phyloP scores from a whole-genome alignment of 2,329 filamentous ascomycete species.

The Fusarium burgessii region DNA sequence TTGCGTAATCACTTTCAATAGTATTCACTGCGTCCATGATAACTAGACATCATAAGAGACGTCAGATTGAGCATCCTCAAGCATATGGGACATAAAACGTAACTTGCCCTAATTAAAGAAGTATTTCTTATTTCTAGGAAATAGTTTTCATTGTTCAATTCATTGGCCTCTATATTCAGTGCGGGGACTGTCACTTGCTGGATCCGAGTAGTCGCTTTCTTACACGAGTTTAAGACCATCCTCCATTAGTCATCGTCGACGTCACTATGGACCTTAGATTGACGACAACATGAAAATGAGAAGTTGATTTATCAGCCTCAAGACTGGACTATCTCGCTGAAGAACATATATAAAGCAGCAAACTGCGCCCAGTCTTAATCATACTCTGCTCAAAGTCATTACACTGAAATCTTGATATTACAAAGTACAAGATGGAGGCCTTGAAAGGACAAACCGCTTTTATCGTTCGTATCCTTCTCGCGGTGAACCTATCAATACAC shows the following conservation, averaged over 20 bases:
- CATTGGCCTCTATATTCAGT: no score
- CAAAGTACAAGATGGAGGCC: neutral
- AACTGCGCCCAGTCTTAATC: fast-evolving
- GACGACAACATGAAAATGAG: fast-evolving
- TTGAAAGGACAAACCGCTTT: neutral
- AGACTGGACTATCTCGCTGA: fast-evolving
- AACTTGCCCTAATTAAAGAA: no score
- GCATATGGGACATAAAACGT: no score
- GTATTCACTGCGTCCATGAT: no score
- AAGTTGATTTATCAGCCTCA: neutral
- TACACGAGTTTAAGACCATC: neutral
- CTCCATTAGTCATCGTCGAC: neutral
- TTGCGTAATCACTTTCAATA: no score
- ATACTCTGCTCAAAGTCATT: fast-evolving
- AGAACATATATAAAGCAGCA: neutral
- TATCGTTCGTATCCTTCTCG: no score
- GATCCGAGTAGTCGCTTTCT: neutral
- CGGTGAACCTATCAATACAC: fast-evolving
- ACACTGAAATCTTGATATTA: fast-evolving
- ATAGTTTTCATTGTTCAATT: no score
- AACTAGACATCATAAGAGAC: no score
- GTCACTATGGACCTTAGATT: neutral
- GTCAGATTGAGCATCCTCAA: no score
- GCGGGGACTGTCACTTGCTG: no score
- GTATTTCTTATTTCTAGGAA: no score